Conservation (phyloP, 2,329 filamentous ascomycete genomes). For the Claviceps arundinis region DNA sequence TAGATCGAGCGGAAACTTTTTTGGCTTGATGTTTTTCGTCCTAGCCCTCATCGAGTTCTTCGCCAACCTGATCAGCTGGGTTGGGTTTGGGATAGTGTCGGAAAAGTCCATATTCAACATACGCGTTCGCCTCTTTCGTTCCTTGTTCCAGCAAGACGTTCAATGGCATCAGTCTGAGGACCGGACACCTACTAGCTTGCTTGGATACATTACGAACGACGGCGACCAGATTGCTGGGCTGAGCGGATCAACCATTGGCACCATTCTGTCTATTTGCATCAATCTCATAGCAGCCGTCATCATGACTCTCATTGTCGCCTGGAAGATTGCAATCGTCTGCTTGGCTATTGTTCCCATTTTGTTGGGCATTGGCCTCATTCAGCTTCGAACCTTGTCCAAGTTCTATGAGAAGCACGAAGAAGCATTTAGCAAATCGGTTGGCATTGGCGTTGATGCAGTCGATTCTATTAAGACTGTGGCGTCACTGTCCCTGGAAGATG, state of each 20-base stretch:
- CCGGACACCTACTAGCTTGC: slow-evolving; percentile 45
- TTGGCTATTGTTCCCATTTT: slow-evolving; percentile 56
- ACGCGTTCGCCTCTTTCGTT: slow-evolving; percentile 49
- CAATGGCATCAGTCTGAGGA: slow-evolving; percentile 58
- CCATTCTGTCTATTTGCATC: slow-evolving; percentile 51
- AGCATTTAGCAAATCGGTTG: slow-evolving; percentile 50
- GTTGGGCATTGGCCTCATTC: slow-evolving; percentile 55
- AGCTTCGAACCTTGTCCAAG: slow-evolving; percentile 46
- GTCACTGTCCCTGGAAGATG: slow-evolving; percentile 38
- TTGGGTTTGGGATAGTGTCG: slow-evolving; percentile 34
- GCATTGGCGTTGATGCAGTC: slow-evolving; percentile 54
- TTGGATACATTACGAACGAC: slow-evolving; percentile 58
- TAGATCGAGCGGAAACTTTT: slow-evolving; percentile 29
- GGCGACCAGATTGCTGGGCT: slow-evolving; percentile 53
- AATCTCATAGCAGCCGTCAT: slow-evolving; percentile 57
- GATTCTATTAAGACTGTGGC: slow-evolving; percentile 51
- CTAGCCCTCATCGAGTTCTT: slow-evolving; percentile 30
- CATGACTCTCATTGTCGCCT: slow-evolving; percentile 56
- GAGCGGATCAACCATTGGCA: slow-evolving; percentile 58
- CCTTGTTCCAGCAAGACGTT: slow-evolving; percentile 51
- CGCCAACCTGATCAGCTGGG: slow-evolving; percentile 39
- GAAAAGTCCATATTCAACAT: slow-evolving; percentile 53
- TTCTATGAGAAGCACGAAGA: slow-evolving; percentile 51
- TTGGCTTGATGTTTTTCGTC: slow-evolving; percentile 43
- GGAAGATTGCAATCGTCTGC: slow-evolving; percentile 64